These are phyloP conservation scores for Ophioceras dolichostomum DNA, from an alignment of 2,329 filamentous ascomycete species.

Conservation along the genomic window DNA sequence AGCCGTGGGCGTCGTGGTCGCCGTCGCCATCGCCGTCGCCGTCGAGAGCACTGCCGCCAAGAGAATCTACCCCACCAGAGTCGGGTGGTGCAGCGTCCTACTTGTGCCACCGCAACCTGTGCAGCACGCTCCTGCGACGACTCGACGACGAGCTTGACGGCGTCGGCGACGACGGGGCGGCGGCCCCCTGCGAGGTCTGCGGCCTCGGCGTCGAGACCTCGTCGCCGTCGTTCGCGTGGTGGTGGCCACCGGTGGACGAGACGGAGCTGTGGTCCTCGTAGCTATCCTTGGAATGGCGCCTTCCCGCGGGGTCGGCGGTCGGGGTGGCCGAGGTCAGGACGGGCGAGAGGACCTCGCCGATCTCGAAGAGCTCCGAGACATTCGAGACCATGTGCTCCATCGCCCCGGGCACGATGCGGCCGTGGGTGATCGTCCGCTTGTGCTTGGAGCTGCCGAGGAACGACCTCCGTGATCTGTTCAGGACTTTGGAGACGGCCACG, in stretches of 20 bases:
- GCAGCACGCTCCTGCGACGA: slow-evolving; percentile 5
- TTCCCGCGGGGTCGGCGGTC: no score
- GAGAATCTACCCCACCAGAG: no score
- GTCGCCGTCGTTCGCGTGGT: neutral
- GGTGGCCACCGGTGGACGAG: slow-evolving; percentile 1
- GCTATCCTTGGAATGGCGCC: slow-evolving; percentile 24
- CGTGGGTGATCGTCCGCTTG: slow-evolving; percentile 33
- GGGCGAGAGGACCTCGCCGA: slow-evolving; percentile 6
- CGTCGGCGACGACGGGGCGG: neutral
- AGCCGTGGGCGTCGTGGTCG: neutral
- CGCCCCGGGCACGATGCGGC: slow-evolving; percentile 27
- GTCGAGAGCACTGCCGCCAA: no score
- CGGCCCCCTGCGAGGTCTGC: neutral
- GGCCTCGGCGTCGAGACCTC: no score
- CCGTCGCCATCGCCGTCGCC: no score
- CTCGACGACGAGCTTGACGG: neutral
- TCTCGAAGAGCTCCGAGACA: no score
- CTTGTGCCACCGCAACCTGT: slow-evolving; percentile 6
- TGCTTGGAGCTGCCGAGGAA: slow-evolving; percentile 27
- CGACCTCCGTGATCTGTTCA: slow-evolving; percentile 30
- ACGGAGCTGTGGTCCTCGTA: slow-evolving; percentile 13
- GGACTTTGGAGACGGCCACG: slow-evolving; percentile 27
- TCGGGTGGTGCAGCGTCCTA: no score
- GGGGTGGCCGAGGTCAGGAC: slow-evolving; percentile 5
- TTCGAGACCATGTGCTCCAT: no score